phyloP scores from a whole-genome alignment of 2,329 filamentous ascomycete genomes.

The Catunica adiposa region DNA sequence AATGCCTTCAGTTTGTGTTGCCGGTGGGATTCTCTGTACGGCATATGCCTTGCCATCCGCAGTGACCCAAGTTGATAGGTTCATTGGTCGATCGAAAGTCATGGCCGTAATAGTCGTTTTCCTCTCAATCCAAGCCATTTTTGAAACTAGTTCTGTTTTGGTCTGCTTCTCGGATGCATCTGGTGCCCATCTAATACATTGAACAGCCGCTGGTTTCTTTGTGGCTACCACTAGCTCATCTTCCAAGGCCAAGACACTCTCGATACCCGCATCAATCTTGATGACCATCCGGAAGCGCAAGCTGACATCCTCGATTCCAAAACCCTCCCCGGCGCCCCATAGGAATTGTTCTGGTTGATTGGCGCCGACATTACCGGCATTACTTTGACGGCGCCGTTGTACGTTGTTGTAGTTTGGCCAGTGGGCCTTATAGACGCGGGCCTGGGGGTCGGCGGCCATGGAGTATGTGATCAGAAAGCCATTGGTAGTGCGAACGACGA shows the following conservation, averaged over 20 bases:
- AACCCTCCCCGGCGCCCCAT: constrained; percentile 66
- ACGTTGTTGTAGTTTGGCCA: constrained; percentile 53
- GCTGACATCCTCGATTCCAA: constrained; percentile 69
- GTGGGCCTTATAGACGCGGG: constrained; percentile 69
- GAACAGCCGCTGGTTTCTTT: constrained; percentile 77
- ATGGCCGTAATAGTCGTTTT: constrained; percentile 65
- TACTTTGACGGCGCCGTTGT: constrained; percentile 44
- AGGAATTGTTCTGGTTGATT: constrained; percentile 44
- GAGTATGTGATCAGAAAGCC: constrained; percentile 93
- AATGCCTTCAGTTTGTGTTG: constrained; percentile 21
- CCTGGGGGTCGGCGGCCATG: constrained; percentile 65
- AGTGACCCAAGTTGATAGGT: constrained; percentile 81
- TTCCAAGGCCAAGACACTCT: constrained; percentile 71
- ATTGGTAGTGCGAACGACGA: constrained; percentile 71
- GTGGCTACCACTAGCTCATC: constrained; percentile 89
- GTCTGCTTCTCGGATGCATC: constrained; percentile 71
- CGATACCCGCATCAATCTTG: constrained; percentile 90
- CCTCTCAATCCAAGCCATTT: constrained; percentile 72
- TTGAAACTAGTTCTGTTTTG: constrained; percentile 73
- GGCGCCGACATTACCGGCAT: constrained; percentile 39
- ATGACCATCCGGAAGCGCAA: constrained; percentile 95
- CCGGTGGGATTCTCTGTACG: constrained; percentile 51
- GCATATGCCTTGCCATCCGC: constrained; percentile 78
- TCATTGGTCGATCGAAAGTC: constrained; percentile 93
- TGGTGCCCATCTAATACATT: constrained; percentile 89